Conservation (phyloP, 2,329 filamentous ascomycete genomes). For the Aspergillus sp. region DNA sequence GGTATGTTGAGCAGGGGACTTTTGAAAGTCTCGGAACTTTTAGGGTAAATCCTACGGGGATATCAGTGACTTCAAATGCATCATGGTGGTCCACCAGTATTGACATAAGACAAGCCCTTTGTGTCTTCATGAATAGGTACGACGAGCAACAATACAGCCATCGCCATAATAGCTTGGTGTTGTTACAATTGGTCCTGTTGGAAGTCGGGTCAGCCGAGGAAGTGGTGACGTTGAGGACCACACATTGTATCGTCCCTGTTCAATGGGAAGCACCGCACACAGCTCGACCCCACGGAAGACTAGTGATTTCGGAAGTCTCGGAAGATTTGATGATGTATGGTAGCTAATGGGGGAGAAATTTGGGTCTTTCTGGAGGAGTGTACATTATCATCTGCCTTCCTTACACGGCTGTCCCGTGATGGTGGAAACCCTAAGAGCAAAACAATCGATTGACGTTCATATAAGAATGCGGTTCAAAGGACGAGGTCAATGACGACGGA, state of each 20-base stretch:
- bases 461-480: not conserved
- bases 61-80: too few relatives aligned
- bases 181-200: not conserved
- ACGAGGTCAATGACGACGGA: too few relatives aligned
- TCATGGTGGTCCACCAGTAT: too few relatives aligned
- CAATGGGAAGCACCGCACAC: not conserved
- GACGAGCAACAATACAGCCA: too few relatives aligned
- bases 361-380: not conserved
- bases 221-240: not conserved
- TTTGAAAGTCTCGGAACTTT: too few relatives aligned
- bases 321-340: not conserved
- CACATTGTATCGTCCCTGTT: not conserved
- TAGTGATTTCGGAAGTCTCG: not conserved
- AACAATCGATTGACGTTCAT: not conserved
- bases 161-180: not conserved
- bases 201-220: not conserved
- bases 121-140: too few relatives aligned
- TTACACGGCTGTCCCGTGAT: not conserved
- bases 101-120: too few relatives aligned
- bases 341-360: not conserved
- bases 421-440: not conserved
- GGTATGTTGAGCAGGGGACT: too few relatives aligned
- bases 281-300: not conserved
- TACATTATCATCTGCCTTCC: too few relatives aligned
- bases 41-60: too few relatives aligned